Base-by-base conservation (phyloP, 352 stramenopile genomes). In the Phytophthora litchii region DNA sequence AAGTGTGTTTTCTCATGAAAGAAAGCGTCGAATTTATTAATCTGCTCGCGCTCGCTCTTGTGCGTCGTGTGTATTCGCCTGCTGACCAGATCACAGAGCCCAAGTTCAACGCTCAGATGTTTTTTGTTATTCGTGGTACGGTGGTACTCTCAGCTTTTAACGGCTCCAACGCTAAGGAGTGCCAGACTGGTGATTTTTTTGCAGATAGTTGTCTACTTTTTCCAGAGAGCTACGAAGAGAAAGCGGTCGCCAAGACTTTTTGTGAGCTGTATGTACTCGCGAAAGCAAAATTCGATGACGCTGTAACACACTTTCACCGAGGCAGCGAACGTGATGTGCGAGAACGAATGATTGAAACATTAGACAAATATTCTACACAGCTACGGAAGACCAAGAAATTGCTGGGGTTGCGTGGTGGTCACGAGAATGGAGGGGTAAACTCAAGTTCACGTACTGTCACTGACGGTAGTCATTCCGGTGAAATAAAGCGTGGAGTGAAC, bases 211-310 rank as follows among this genome's bases (percentile, higher is more conserved):
- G 80, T 31, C 54, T 91, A 11, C 54, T 91, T 4, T 53, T 58
- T 6, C 77, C 82, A 0, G 82, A 89, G 10, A 76, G 64, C 23
- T 89, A 80, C 38, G 80, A 91, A 47, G 80, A 92, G 43, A 90
- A 88, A 20, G 84, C 84, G 0, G 54, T 83, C 0, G 85, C 85
- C 3, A 89, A 91, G 56, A 91, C 85, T 0, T 94, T 94, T 53
- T 94, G 83, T 20, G 85, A 94, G 51, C 69, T 94, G 1, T 91
- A 91, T 31, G 80, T 88, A 13, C 71, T 94, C 5, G 75, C 88
- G 1, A 91, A 90, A 40, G 49, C 67, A 0, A 72, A 76, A 0
- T 90, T 94, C 46, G 78, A 94, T 36, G 67, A 77, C 11, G 81
- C 78, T 0, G 52, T 92, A 23, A 53, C 41, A 1, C 73, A 83